Evolutionary conservation across 169 alveolate genomes (phyloP).

Genomic region (Plasmodium fragile): DNA sequence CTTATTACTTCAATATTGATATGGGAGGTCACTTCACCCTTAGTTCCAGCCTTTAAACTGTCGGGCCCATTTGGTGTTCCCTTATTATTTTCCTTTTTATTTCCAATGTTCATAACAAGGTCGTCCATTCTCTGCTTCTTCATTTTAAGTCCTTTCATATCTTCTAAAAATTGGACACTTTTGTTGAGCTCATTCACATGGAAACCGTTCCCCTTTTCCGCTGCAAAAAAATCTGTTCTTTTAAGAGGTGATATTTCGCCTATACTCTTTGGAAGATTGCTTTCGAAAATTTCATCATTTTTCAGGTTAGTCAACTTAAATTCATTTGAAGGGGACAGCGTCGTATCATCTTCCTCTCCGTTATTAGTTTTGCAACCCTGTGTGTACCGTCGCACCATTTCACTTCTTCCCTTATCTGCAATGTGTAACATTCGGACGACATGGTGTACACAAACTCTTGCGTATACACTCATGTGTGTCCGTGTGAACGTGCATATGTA

Average conservation of each 20-base stretch:
- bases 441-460: background rate
- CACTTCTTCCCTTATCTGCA: background rate
- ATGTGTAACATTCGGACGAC: background rate
- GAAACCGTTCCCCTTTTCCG: background rate
- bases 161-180: conserved; percentile 53
- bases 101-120: conserved; percentile 9
- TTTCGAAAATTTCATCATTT: conserved; percentile 53
- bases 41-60: conserved; percentile 1
- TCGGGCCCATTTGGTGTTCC: background rate
- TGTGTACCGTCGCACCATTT: background rate
- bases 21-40: conserved; percentile 1
- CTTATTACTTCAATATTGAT: conserved; percentile 15
- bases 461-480: background rate
- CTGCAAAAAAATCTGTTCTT: background rate
- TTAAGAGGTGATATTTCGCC: background rate
- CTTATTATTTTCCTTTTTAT: conserved; percentile 9
- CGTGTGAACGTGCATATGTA: background rate
- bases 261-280: background rate
- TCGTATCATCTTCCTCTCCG: background rate
- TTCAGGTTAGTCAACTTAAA: conserved; percentile 17
- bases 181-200: conserved; percentile 15
- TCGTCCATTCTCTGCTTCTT: conserved; percentile 48
- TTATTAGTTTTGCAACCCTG: background rate
- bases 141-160: conserved; percentile 52
- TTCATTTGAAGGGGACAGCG: conserved; percentile 11